These are phyloP conservation scores for Sarocladium strictum DNA, from an alignment of 2,329 filamentous ascomycete genomes.

Conservation along the genomic window DNA sequence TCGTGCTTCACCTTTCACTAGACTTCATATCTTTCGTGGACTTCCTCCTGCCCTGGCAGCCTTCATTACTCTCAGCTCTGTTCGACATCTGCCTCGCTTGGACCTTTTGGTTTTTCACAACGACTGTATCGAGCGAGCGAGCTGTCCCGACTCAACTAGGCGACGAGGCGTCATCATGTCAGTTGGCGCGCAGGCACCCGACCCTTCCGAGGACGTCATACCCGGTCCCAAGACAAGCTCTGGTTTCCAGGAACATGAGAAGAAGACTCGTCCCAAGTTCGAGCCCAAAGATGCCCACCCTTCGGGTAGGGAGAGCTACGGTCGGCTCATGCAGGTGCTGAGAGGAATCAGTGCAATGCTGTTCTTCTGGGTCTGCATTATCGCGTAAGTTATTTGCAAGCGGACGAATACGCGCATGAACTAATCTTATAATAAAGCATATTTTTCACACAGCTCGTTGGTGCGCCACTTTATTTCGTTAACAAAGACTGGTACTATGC, in stretches of 20 bases:
- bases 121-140: no score
- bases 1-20: not conserved
- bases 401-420: not conserved
- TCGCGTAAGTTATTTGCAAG: constrained; percentile 35
- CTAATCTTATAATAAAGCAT: constrained; percentile 39
- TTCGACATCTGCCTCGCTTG: not conserved
- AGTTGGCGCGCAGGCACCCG: constrained; percentile 8
- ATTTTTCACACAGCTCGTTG: constrained; percentile 67
- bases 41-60: not conserved
- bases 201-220: constrained; percentile 18
- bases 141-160: not conserved
- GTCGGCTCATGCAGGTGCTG: constrained; percentile 41
- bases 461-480: constrained; percentile 67
- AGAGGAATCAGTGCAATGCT: constrained; percentile 44
- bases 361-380: constrained; percentile 45
- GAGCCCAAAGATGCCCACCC: constrained; percentile 35
- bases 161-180: not conserved
- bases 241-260: constrained; percentile 16
- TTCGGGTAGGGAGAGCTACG: constrained; percentile 49
- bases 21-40: not conserved
- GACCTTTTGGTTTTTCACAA: no score
- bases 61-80: not conserved
- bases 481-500: constrained; percentile 75
- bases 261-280: constrained; percentile 13
- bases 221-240: constrained; percentile 24